Evolutionary conservation across 139 green algal species (phyloP), one percentile per base, ranked within the genome.

Genomic region (Pycnococcus provasolii): DNA sequence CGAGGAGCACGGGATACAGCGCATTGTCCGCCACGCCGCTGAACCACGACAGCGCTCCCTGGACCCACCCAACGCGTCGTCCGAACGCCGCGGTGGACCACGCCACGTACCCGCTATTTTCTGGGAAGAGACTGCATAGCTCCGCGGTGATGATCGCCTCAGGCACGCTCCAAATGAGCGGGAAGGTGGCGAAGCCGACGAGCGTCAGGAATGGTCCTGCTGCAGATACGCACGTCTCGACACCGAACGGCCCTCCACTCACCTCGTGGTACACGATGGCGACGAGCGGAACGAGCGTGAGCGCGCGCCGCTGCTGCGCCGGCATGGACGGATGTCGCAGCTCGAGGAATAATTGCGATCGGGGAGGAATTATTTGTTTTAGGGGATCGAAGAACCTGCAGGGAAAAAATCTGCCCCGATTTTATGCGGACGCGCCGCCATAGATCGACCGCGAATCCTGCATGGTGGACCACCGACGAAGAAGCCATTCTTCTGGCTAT

Each of bases 251-350:
- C 0, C 92, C 92, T 8, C 92, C 92, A 4, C 79, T 88, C 0
- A 97, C 92, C 47, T 98, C 92, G 68, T 91, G 97, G 66, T 96
- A 98, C 55, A 97, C 93, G 42, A 98, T 83, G 0, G 88, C 86
- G 0, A 96, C 81, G 2, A 98, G 81, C 1, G 91, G 88, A 57
- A 92, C 71, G 55, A 96, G 67, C 0, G 79, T 82, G 42, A 96
- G 79, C 7, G 85, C 26, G 26, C 26, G 26, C 26, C 26, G 26
- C 26, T 26, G 26, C 26, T 26, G 26, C 26, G 80, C 66, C 26
- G 26, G 26, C 26, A 26, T 26, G 26, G 26, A 0, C 26, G 26
- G 26, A 26, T 26, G 26, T 26, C 26, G 26, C 0, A 26, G 26
- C 26, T 26, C 26, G 26, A 26, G 26, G 26, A 26, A 26, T 26